Evolutionary conservation across 768 basidiomycete genomes (phyloP).

Genomic region (Amanita polypyramis): DNA sequence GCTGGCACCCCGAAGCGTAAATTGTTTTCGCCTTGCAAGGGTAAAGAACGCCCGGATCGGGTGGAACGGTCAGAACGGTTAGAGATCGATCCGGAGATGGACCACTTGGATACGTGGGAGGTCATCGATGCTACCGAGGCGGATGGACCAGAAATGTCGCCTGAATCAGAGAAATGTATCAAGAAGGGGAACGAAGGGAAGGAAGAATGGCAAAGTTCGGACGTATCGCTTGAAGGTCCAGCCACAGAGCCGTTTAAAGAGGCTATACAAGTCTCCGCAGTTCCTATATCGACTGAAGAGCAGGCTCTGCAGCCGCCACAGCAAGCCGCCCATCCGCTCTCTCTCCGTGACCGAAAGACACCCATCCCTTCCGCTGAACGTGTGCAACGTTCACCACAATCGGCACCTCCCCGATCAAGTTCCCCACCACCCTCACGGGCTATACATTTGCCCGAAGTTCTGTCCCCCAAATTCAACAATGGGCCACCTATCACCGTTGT

Average conservation of each 20-base stretch:
- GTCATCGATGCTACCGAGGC: not conserved
- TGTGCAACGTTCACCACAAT: not conserved
- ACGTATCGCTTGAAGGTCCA: not conserved
- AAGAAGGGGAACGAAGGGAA: not conserved
- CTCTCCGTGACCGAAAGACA: not conserved
- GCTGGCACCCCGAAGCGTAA: not conserved
- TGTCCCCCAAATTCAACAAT: not conserved
- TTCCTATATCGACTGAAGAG: not conserved
- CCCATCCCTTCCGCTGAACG: not conserved
- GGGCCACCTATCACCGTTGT: not conserved
- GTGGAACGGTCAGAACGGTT: not conserved
- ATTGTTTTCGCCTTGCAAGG: not conserved
- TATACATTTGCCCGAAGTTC: not conserved
- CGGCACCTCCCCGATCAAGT: not conserved
- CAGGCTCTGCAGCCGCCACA: not conserved
- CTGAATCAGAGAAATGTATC: not conserved
- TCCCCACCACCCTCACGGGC: not conserved
- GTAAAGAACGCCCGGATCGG: constrained; percentile 2
- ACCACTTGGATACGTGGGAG: constrained; percentile 2
- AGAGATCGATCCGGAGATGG: not conserved
- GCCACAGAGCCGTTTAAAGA: not conserved
- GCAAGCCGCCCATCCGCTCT: not conserved
- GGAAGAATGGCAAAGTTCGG: not conserved
- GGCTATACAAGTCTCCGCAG: not conserved
- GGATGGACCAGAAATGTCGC: not conserved